A percentile compares a stretch with the other conserved stretches of the same genome.
phyloP scores from a whole-genome alignment of 495 filamentous ascomycete genomes.

The Aspergillus mulundensis region DNA sequence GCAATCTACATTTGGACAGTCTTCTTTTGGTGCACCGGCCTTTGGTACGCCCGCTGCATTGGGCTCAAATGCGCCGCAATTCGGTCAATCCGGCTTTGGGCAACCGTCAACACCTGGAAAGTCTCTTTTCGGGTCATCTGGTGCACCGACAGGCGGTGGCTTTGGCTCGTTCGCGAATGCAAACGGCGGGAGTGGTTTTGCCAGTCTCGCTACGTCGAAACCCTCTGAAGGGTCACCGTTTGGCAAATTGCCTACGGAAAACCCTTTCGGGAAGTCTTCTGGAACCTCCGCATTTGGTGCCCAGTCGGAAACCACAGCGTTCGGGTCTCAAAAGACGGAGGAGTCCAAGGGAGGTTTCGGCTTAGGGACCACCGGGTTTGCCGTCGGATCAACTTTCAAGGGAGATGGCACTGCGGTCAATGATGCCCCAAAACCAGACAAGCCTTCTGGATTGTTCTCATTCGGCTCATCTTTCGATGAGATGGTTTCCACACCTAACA shows the following conservation, averaged over 20 bases:
- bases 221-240: constrained; percentile 28
- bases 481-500: constrained; percentile 25
- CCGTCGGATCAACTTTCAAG: constrained; percentile 77
- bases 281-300: constrained; percentile 27
- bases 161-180: constrained; percentile 35
- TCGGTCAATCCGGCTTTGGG: constrained; percentile 47
- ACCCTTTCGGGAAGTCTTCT: constrained; percentile 19
- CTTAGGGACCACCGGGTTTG: constrained; percentile 53
- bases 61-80: constrained; percentile 19
- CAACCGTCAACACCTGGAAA: constrained; percentile 32
- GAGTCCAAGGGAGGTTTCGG: constrained; percentile 49
- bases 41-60: constrained; percentile 30
- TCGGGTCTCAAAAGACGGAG: constrained; percentile 34
- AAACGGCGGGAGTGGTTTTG: constrained; percentile 27
- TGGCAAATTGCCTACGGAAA: constrained; percentile 17
- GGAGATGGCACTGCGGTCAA: constrained; percentile 62
- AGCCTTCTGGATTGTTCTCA: constrained; percentile 34
- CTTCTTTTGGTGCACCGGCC: constrained; percentile 15
- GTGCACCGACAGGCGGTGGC: constrained; percentile 29
- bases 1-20: constrained; percentile 11
- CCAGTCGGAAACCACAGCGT: constrained; percentile 27
- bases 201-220: constrained; percentile 28
- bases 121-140: constrained; percentile 23
- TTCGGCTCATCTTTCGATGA: constrained; percentile 29
- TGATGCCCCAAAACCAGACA: constrained; percentile 51